Percentiles rank a stretch among this genome's conserved stretches.
Evolutionary conservation across 164 flowering plant genomes (phyloP).

Genomic region (Berberis vulgaris): DNA sequence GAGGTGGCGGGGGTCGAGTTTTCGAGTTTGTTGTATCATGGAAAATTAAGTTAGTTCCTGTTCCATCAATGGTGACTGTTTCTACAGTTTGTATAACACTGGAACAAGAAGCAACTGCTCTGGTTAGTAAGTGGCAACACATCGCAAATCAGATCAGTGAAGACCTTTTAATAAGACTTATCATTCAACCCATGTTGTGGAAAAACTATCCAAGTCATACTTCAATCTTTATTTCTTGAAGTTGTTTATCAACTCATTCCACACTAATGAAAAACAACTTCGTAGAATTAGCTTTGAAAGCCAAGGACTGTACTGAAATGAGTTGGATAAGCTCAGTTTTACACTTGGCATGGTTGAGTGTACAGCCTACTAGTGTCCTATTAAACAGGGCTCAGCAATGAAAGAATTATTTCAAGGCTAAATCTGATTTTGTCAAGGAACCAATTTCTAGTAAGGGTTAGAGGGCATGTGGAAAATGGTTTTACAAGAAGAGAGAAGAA

Average conservation of each 20-base stretch:
- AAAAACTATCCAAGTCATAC: neutral
- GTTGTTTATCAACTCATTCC: neutral
- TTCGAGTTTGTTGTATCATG: neutral
- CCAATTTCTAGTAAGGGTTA: neutral
- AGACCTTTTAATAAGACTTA: neutral
- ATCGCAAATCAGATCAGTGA: neutral
- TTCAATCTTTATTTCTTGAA: conserved; percentile 1
- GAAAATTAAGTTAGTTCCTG: too few relatives aligned
- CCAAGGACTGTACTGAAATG: neutral
- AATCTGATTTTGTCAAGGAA: conserved; percentile 1
- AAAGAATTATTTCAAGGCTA: neutral
- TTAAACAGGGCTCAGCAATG: neutral
- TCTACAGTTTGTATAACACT: neutral
- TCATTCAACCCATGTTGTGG: neutral
- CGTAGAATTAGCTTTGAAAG: neutral
- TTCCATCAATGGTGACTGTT: neutral
- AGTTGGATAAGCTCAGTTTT: neutral
- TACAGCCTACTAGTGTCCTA: neutral
- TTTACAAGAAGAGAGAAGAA: neutral
- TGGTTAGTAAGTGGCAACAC: conserved; percentile 3
- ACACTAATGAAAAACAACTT: neutral
- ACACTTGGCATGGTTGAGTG: neutral
- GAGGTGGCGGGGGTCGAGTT: neutral
- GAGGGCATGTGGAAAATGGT: neutral
- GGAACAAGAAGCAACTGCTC: conserved; percentile 2